Conservation (phyloP, 495 filamentous ascomycete genomes). For the Chlorociboria aeruginascens region DNA sequence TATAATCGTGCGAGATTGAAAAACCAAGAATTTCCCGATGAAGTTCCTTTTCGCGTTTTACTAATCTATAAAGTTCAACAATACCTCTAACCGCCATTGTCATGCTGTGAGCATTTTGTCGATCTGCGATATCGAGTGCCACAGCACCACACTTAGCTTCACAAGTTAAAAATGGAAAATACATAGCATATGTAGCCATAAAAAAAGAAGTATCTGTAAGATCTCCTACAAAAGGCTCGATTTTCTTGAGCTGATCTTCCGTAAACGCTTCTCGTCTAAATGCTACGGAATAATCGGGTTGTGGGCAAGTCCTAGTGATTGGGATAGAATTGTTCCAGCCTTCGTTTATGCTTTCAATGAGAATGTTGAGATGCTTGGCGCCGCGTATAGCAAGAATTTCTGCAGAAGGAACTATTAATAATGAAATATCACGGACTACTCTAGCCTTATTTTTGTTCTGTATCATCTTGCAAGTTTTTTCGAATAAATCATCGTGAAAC, state of each 20-base stretch:
- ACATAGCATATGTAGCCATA: too few relatives aligned
- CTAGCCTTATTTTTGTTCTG: slow-evolving; percentile 25
- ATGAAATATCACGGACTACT: slow-evolving; percentile 27
- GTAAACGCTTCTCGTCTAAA: too few relatives aligned
- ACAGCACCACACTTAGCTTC: too few relatives aligned
- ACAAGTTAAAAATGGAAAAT: too few relatives aligned
- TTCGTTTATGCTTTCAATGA: slow-evolving; percentile 32
- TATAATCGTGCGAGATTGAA: slow-evolving; percentile 24
- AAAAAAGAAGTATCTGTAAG: slow-evolving; percentile 2
- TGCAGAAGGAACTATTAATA: slow-evolving; percentile 27
- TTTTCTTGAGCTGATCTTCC: slow-evolving; percentile 27
- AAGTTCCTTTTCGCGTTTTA: slow-evolving; percentile 25
- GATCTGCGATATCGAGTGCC: slow-evolving; percentile 27
- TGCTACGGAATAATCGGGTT: slow-evolving; percentile 32
- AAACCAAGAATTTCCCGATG: slow-evolving; percentile 23
- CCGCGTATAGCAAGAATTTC: slow-evolving; percentile 22
- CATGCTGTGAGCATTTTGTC: slow-evolving; percentile 30
- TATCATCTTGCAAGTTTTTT: slow-evolving; percentile 20
- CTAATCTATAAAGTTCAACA: slow-evolving; percentile 20
- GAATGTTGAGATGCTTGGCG: slow-evolving; percentile 18
- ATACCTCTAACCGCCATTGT: slow-evolving; percentile 26
- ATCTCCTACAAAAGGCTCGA: slow-evolving; percentile 27
- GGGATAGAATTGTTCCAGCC: slow-evolving; percentile 28
- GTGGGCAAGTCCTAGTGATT: slow-evolving; percentile 24
- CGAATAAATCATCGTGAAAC: slow-evolving; percentile 26